Base-by-base conservation (phyloP, 148 eudicot species). In the Fagopyrum homotropicum region DNA sequence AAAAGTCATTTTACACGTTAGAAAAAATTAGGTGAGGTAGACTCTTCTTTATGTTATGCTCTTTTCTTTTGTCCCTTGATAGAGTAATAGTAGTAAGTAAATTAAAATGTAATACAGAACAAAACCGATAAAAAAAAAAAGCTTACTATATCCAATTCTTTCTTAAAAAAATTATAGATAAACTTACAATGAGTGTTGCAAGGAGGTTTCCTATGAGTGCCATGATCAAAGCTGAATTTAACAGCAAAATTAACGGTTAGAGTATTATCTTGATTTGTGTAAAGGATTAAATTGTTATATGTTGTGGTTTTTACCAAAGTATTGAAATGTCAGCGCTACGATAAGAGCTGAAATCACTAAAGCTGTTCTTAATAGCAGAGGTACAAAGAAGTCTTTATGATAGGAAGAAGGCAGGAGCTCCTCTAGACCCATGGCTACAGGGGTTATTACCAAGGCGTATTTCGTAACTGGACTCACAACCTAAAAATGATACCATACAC, bases 131-230 rank as follows among this genome's bases (percentile, higher is more conserved):
- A 22, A 22, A 22, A 22, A 22, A 22, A 22, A 22, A 22, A 22
- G 26, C 26, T 22, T 22, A 22, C 26, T 22, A 22, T 22, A 22
- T 22, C 26, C 26, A 22, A 22, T 22, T 22, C 26, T 22, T 22
- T 22, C 26, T 22, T 22, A 22, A 22, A 22, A 22, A 22, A 22
- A 22, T 22, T 22, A 22, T 22, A 22, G 26, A 22, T 22, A 22
- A 22, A 72, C 74, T 47, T 72, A 72, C 74, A 72, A 72, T 72
- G 55, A 72, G 74, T 45, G 74, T 72, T 72, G 54, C 74, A 72
- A 72, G 74, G 54, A 72, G 51, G 74, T 46, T 45, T 72, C 74
- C 74, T n/a, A 72, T 72, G 5, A 72, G n/a, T 72, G 74, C 51
- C 74, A 72, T 72, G 30, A 72, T 72, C 74, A 72, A 26, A 72